Percentiles rank a stretch among this genome's conserved stretches.
phyloP scores from a whole-genome alignment of 441 rosid species.

The Pelargonium citronellum region DNA sequence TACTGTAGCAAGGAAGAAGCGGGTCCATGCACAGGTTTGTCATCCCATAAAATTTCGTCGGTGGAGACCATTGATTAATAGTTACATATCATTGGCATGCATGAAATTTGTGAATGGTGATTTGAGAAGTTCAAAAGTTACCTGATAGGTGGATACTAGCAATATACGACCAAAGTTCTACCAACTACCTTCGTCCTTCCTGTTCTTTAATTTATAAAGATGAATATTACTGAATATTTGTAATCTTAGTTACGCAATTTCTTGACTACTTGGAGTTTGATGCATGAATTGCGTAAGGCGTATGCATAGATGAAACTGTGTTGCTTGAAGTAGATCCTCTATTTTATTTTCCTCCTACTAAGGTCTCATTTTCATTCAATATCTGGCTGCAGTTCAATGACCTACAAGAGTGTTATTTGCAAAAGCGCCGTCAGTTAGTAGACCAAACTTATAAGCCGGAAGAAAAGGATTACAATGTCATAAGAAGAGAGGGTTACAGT shows the following conservation, averaged over 20 bases:
- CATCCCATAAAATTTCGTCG: slow-evolving; percentile 9
- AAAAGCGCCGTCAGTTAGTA: slow-evolving; percentile 57
- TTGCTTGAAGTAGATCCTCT: too few species aligned
- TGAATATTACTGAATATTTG: neutral
- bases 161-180: neutral
- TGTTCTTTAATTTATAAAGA: neutral
- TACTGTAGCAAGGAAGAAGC: slow-evolving; percentile 72
- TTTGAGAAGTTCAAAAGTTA: slow-evolving; percentile 1
- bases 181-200: too few species aligned
- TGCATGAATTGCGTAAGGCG: too few species aligned
- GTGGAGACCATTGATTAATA: neutral
- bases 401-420: slow-evolving; percentile 91
- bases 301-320: too few species aligned
- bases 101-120: neutral
- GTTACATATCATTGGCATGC: neutral
- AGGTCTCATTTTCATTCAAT: too few species aligned
- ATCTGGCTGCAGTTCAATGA: slow-evolving; percentile 63
- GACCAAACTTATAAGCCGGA: slow-evolving; percentile 47
- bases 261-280: neutral
- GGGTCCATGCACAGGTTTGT: slow-evolving; percentile 84
- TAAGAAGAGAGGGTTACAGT: slow-evolving; percentile 57
- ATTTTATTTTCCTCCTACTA: too few species aligned
- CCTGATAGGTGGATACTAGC: neutral
- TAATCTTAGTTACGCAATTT: neutral
- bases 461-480: slow-evolving; percentile 57